Percentiles rank a stretch among this genome's conserved stretches.
phyloP scores from a whole-genome alignment of 306 rosid species.

The Datisca glomerata region DNA sequence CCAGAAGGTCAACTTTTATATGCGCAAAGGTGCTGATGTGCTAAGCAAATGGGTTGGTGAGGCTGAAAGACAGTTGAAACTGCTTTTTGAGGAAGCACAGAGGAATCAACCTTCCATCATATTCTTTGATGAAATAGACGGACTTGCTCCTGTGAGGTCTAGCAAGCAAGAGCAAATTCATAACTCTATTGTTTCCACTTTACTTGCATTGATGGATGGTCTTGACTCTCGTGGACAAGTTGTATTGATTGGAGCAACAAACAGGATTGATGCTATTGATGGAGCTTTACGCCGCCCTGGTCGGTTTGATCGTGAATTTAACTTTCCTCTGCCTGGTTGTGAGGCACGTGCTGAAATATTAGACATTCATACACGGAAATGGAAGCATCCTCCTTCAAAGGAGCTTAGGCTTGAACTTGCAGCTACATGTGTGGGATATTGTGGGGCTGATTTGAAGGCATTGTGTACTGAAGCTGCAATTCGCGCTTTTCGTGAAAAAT shows the following conservation, averaged over 20 bases:
- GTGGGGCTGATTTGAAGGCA: conserved; percentile 94
- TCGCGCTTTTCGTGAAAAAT: conserved; percentile 79
- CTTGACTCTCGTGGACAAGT: conserved; percentile 93
- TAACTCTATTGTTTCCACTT: conserved; percentile 83
- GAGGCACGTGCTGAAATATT: conserved; percentile 90
- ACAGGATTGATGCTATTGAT: conserved; percentile 84
- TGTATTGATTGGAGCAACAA: conserved; percentile 87
- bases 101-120: conserved; percentile 92
- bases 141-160: conserved; percentile 88
- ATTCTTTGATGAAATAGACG: conserved; percentile 96
- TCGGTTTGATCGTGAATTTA: conserved; percentile 86
- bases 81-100: conserved; percentile 89
- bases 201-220: conserved; percentile 97
- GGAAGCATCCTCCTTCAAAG: conserved; percentile 67
- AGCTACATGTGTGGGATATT: conserved; percentile 78
- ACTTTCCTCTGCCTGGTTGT: conserved; percentile 80
- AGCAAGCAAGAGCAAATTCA: conserved; percentile 93
- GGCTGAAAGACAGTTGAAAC: conserved; percentile 81
- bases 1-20: conserved; percentile 77
- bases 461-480: conserved; percentile 95
- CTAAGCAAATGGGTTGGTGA: conserved; percentile 92
- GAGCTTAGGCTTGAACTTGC: conserved; percentile 61
- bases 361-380: conserved; percentile 78
- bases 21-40: conserved; percentile 91
- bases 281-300: conserved; percentile 93